Evolutionary conservation across 148 eudicot species (phyloP).

Genomic region (Suaeda aralocaspica): DNA sequence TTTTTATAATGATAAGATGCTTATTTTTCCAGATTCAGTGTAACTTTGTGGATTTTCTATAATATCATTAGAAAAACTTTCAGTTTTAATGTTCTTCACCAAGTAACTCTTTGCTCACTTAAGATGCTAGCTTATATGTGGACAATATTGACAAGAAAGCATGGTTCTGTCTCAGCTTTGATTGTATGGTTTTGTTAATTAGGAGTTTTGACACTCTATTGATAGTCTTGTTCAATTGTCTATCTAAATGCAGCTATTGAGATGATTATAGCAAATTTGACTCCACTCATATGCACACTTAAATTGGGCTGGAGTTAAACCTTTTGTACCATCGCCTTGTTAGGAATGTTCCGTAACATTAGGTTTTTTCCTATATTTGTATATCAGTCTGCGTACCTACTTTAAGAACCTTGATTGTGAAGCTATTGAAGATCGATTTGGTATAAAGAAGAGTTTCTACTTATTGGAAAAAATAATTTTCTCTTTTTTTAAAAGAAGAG

Average conservation of each 20-base stretch:
- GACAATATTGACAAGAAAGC: background rate
- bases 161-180: background rate
- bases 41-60: background rate
- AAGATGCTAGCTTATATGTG: background rate
- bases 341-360: no score
- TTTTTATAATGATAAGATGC: background rate
- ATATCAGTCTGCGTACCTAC: no score
- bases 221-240: background rate
- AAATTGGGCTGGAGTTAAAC: background rate
- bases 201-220: background rate
- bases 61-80: background rate
- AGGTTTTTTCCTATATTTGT: no score
- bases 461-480: no score
- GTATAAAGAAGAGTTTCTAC: no score
- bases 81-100: background rate
- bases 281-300: background rate
- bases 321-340: no score
- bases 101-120: background rate
- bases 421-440: no score
- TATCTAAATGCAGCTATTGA: background rate
- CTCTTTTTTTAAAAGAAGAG: no score
- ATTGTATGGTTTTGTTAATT: background rate
- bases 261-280: background rate
- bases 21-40: background rate
- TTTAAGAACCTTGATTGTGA: no score